Conservation (phyloP, 1,139 yeast genomes). For the Lodderomyces parapsilosis region DNA sequence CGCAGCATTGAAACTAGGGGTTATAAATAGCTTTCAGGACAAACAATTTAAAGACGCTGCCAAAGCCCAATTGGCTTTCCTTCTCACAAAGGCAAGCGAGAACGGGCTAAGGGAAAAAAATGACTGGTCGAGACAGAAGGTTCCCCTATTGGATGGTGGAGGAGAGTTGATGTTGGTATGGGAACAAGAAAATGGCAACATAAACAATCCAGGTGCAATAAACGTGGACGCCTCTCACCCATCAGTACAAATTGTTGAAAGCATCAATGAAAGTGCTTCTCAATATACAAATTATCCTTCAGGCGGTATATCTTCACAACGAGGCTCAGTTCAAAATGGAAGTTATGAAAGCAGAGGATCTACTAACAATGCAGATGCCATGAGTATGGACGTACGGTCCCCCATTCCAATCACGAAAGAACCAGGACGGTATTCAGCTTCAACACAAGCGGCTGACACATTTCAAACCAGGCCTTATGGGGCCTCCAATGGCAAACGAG, state of each 20-base stretch:
- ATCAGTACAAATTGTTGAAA: not conserved
- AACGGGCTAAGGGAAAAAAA: conserved; percentile 48
- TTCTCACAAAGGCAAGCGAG: conserved; percentile 44
- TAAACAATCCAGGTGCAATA: not conserved
- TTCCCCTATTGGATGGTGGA: conserved; percentile 49
- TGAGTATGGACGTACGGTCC: not conserved
- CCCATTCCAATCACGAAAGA: not conserved
- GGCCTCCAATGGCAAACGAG: conserved; percentile 4
- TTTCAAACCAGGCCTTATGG: not conserved
- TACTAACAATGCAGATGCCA: not conserved
- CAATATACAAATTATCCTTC: not conserved
- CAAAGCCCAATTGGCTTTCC: conserved; percentile 27
- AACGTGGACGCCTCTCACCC: not conserved
- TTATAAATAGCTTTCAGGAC: not conserved
- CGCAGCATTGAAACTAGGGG: not conserved
- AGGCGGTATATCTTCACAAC: not conserved
- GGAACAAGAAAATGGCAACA: not conserved
- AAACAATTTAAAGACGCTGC: conserved; percentile 21
- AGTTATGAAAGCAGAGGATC: not conserved
- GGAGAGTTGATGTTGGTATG: conserved; percentile 11
- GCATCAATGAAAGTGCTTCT: not conserved
- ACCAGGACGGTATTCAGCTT: not conserved
- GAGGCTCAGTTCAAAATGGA: not conserved
- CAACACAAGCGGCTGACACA: not conserved
- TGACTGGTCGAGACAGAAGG: conserved; percentile 57